Base-by-base conservation (phyloP, 306 rosid species). In the Psophocarpus tetragonolobus region DNA sequence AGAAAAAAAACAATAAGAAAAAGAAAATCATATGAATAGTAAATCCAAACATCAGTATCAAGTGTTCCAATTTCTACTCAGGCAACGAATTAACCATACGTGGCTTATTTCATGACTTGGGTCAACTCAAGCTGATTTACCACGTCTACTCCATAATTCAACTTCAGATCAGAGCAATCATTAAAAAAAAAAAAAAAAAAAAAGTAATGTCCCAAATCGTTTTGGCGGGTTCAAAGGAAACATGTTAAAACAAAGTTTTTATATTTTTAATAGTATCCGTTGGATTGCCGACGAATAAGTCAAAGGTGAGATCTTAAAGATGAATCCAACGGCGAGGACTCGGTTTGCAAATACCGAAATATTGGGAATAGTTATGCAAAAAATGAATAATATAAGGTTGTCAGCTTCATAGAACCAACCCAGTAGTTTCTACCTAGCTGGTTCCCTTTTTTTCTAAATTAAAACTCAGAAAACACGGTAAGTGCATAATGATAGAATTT, bases 341-440 rank as follows among this genome's bases (percentile, higher is more conserved):
- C 8, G 35, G 1, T 39, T 20, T 0, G 39, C 15, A 20, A 27
- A 39, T 51, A 1, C 18, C 32, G 58, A 41, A 63, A 41, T 51
- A 63, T 2, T 15, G 14, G 20, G 0, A 36, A 75, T 17, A n/a
- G n/a, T 6, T 17, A 4, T 20, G 33, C 6, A 33, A 53, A 14
- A 17, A 14, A 9, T 50, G 18, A 10, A 60, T 12, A 53, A 30
- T 18, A 74, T 45, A 47, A 62, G 23, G 4, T 45, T 32, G 29
- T 45, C 57, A 77, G 50, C 53, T 85, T 85, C 93, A 50, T 17
- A 74, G 87, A 76, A 89, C 32, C 76, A 84, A 62, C 91, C 78
- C 30, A 11, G 90, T 67, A 77, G 69, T 77, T 89, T 89, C 91
- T 51, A 7, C 87, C 91, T 33, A 10, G 56, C 23, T 23, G 1